Evolutionary conservation across 1,284 basidiomycete genomes (phyloP), one percentile per base, ranked within the genome.

Genomic region (Ceratobasidium sp.): DNA sequence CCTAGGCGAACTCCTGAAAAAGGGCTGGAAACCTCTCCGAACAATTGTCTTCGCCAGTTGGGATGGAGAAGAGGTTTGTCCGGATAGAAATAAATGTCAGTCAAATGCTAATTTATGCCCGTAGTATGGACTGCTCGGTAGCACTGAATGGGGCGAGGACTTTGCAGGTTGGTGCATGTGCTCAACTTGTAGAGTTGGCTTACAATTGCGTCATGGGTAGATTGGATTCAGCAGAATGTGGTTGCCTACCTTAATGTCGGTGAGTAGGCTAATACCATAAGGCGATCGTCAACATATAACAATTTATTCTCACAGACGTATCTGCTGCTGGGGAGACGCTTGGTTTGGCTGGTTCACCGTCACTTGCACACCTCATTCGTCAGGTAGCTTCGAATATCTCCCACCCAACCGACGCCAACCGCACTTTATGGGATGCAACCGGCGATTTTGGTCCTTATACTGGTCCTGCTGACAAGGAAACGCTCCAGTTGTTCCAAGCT

Each of bases 161-260:
- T 97, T 96, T 79, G 84, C 89, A 10, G 61, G 61, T 64, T n/a
- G 21, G 61, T 34, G 6, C 28, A 10, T n/a, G 26, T 8, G 18
- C 32, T 64, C 14, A 12, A 18, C 61, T 4, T 3, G 30, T 8
- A 12, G 28, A 50, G 10, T 10, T 61, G 9, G 21, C 21, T 41
- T 10, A 61, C 10, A n/a, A 45, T n/a, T 26, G 28, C 8, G 14
- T 50, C 36, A 9, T 50, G 16, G 28, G 16, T 50, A 0, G 84
- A 88, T 34, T 96, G 92, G 89, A 88, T 97, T 72, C 83, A 85
- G 50, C 81, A 87, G 55, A 86, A 96, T 75, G 89, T 91, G 46
- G 93, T 93, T n/a, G 87, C 92, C 5, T 98, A 98, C 79, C 81
- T 97, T 75, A 98, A 98, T 79, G 84, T 92, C 30, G 92, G 90